phyloP scores from a whole-genome alignment of 2,329 filamentous ascomycete genomes.

The Penicillium palitans region DNA sequence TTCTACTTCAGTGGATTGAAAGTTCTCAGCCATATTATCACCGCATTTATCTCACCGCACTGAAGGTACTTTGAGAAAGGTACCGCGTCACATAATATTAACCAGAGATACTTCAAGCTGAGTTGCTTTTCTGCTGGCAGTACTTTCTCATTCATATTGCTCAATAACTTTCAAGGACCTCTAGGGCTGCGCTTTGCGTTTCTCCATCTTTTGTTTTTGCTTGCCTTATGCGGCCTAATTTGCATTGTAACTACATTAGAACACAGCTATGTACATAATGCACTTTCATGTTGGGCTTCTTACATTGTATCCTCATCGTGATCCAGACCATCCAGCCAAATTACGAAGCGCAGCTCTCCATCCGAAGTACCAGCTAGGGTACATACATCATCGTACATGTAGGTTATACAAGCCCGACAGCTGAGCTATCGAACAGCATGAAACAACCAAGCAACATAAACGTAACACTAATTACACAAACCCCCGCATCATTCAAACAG shows the following conservation, averaged over 20 bases:
- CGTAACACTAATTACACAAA: neutral
- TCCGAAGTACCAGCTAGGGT: neutral
- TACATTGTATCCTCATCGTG: neutral
- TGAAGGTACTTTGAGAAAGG: accelerated
- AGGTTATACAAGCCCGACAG: neutral
- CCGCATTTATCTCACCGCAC: neutral
- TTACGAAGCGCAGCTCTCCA: neutral
- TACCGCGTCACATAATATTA: accelerated
- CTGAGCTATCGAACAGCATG: neutral
- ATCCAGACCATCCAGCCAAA: neutral
- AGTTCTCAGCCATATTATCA: neutral
- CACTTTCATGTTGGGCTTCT: neutral
- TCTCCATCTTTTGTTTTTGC: neutral
- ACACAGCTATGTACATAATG: neutral
- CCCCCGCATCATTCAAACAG: neutral
- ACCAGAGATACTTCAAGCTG: neutral
- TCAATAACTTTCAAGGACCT: neutral
- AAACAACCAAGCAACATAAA: neutral
- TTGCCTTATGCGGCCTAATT: neutral
- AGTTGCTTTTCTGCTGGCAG: neutral
- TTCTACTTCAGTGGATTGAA: neutral
- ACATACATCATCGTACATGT: neutral
- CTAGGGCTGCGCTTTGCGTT: neutral
- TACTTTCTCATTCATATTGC: neutral
- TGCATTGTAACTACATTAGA: neutral